Evolutionary conservation across 2,329 filamentous ascomycete species (phyloP).

Genomic region (Bipolaris gigantea): DNA sequence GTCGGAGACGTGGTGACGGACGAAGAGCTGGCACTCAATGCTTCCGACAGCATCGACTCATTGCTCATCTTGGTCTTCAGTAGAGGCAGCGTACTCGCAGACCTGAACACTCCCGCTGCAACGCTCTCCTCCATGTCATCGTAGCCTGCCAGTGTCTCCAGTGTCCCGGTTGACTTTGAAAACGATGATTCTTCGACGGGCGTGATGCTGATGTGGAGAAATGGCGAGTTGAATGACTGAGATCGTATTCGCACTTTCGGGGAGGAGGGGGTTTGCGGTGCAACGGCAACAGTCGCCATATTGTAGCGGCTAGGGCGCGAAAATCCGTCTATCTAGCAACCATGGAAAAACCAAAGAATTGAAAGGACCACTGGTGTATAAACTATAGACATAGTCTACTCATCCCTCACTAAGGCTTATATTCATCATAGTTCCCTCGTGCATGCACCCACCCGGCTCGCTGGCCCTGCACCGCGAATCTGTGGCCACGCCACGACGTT

Average conservation of each 20-base stretch:
- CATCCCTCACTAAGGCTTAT: conserved; percentile 21
- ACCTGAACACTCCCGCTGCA: conserved; percentile 15
- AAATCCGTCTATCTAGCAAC: neutral
- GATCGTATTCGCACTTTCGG: conserved; percentile 43
- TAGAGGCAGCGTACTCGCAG: conserved; percentile 19
- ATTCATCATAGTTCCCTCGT: conserved; percentile 15
- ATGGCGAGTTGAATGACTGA: conserved; percentile 42
- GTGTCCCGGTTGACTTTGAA: conserved; percentile 41
- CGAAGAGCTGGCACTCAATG: conserved; percentile 22
- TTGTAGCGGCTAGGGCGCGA: conserved; percentile 5
- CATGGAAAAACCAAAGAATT: neutral
- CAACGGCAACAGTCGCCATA: conserved; percentile 27
- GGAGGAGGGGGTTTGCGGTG: conserved; percentile 39
- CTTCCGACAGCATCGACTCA: conserved; percentile 33
- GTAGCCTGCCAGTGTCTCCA: conserved; percentile 24
- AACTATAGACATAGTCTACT: neutral
- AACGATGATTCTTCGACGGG: conserved; percentile 40
- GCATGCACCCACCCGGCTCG: conserved; percentile 27
- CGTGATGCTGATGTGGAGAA: conserved; percentile 32
- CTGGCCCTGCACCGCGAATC: conserved; percentile 31
- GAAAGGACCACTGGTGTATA: neutral
- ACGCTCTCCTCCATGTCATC: conserved; percentile 22
- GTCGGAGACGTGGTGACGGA: conserved; percentile 33
- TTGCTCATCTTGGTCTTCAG: conserved; percentile 41
- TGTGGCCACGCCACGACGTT: conserved; percentile 31